Evolutionary conservation across 805 yeast genomes (phyloP), one percentile per base, ranked within the genome.

Genomic region (Suhomyces prunicola): DNA sequence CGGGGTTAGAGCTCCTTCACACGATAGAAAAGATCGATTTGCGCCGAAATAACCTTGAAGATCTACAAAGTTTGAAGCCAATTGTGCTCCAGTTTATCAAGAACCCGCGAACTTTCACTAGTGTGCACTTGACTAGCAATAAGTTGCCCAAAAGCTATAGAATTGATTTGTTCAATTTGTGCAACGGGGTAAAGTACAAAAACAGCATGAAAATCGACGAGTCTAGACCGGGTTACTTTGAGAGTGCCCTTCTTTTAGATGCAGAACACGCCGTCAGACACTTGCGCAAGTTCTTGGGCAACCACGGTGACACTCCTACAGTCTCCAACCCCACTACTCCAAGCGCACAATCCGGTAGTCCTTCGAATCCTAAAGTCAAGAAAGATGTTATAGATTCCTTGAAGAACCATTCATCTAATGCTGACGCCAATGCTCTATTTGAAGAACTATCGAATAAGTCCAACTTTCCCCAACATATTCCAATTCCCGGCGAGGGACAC

Each of bases 141-240:
- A 60, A 61, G 39, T 64, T 76, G 50, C 77, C 74, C 48, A 82
- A 68, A 71, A 78, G 58, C 17, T 82, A 79, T 57, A 63, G 87
- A 54, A 73, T 76, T 15, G 86, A 83, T 45, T 61, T 83, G 12
- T 83, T 83, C 67, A 82, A 83, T 63, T 64, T 83, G 48, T 71
- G 80, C 57, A 82, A 82, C 60, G 86, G 85, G 7, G 77, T 80
- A 40, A 75, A 72, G 52, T 77, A 76, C 54, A 70, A 71, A 23
- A 81, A 81, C 56, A 61, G 61, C 6, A 61, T 83, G 54, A 79
- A 79, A 57, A 78, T 83, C 39, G 87, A 83, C 62, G 86, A 84
- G 44, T 81, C 86, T 3, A 65, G 79, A 50, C 87, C 87, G 0
- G 86, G 87, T 0, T 80, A 83, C 51, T 81, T 83, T 66, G 87